phyloP scores from a whole-genome alignment of 495 filamentous ascomycete species.

The Aspergillus cristatus region DNA sequence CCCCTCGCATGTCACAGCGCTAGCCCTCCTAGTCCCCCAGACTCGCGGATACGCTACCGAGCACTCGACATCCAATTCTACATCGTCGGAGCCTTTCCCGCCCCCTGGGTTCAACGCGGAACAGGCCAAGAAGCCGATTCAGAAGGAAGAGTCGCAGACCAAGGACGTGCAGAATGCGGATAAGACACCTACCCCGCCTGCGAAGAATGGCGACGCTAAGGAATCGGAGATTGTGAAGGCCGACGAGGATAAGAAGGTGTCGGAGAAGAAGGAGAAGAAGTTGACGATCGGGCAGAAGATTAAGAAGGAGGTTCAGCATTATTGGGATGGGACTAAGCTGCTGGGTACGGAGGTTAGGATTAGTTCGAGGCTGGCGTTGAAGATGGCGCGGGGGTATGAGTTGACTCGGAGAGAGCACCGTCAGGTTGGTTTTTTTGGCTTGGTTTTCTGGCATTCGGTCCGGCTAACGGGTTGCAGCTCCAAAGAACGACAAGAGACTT shows the following conservation, averaged over 20 bases:
- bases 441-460: neutral
- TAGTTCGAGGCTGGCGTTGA: constrained; percentile 78
- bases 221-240: constrained; percentile 33
- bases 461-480: constrained; percentile 41
- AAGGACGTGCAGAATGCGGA: constrained; percentile 31
- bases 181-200: too few species aligned
- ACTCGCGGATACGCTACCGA: constrained; percentile 62
- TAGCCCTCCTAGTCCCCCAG: constrained; percentile 56
- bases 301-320: constrained; percentile 85
- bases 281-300: constrained; percentile 84
- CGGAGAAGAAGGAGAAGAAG: constrained; percentile 72
- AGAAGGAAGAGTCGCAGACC: constrained; percentile 29
- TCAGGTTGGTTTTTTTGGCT: constrained; percentile 44
- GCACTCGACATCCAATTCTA: constrained; percentile 45
- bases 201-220: constrained; percentile 8
- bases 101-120: constrained; percentile 92
- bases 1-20: constrained; percentile 51
- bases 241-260: constrained; percentile 42
- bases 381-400: constrained; percentile 98
- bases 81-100: constrained; percentile 52
- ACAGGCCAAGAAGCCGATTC: constrained; percentile 79
- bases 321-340: constrained; percentile 99
- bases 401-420: constrained; percentile 86
- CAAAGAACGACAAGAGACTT: constrained; percentile 90
- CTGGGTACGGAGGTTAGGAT: constrained; percentile 88